These are phyloP conservation scores for Phytophthora lateralis DNA, from an alignment of 352 stramenopile species.

Conservation along the genomic window DNA sequence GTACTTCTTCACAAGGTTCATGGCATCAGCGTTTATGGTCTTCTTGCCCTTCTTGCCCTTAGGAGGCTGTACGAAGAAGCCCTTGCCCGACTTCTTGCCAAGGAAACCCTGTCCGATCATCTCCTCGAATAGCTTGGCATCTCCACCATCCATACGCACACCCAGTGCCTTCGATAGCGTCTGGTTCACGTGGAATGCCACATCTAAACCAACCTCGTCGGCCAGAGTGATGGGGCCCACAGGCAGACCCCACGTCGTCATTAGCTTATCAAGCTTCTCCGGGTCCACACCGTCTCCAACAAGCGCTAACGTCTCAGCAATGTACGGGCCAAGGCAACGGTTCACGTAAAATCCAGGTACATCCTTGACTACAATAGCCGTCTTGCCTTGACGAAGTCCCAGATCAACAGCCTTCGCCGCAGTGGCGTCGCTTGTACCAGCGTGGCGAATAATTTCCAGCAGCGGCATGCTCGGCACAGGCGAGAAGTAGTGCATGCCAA, in stretches of 20 bases:
- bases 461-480: slow-evolving; percentile 98
- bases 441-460: slow-evolving; percentile 98
- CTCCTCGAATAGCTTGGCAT: slow-evolving; percentile 92
- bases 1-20: slow-evolving; percentile 84
- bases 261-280: slow-evolving; percentile 94
- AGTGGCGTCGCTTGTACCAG: slow-evolving; percentile 88
- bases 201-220: slow-evolving; percentile 98
- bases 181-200: slow-evolving; percentile 94
- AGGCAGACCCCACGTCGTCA: slow-evolving; percentile 97
- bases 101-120: slow-evolving; percentile 97
- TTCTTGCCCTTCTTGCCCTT: slow-evolving; percentile 91
- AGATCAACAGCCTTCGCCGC: slow-evolving; percentile 94
- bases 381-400: slow-evolving; percentile 98
- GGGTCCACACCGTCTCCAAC: slow-evolving; percentile 92
- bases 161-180: slow-evolving; percentile 94
- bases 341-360: slow-evolving; percentile 99
- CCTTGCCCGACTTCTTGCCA: slow-evolving; percentile 97
- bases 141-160: slow-evolving; percentile 94
- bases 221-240: slow-evolving; percentile 97
- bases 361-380: slow-evolving; percentile 98
- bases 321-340: slow-evolving; percentile 96
- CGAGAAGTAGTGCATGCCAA: slow-evolving; percentile 99
- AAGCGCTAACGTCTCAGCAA: slow-evolving; percentile 91
- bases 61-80: slow-evolving; percentile 96
- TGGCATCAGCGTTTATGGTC: slow-evolving; percentile 87